A percentile compares a stretch with the other conserved stretches of the same genome.
Evolutionary conservation across 139 green algal species (phyloP).

Genomic region (Micractinium sp.): DNA sequence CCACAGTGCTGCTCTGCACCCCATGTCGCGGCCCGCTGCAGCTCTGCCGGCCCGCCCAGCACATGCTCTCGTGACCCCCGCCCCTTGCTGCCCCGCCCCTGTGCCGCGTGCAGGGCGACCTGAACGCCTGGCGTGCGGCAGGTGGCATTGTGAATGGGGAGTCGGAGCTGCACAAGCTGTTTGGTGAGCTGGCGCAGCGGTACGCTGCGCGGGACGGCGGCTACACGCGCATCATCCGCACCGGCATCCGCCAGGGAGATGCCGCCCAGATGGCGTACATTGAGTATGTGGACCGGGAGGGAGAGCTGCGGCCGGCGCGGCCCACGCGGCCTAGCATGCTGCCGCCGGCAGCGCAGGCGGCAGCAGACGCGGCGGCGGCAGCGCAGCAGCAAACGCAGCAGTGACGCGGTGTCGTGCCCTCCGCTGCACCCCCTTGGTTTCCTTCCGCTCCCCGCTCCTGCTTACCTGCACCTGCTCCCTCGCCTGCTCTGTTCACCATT

Average conservation of each 20-base stretch:
- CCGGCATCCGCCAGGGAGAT: constrained; percentile 72
- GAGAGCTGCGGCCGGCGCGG: constrained; percentile 80
- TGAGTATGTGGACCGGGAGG: constrained; percentile 90
- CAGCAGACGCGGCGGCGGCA: constrained; percentile 1
- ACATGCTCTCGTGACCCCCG: not conserved
- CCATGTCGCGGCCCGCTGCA: not conserved
- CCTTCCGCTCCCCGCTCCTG: not conserved
- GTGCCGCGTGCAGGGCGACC: constrained; percentile 72
- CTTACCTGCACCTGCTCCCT: not conserved
- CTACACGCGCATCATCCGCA: constrained; percentile 89
- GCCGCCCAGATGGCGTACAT: constrained; percentile 90
- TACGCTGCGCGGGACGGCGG: constrained; percentile 88
- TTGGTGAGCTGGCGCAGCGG: constrained; percentile 81
- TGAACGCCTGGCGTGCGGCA: constrained; percentile 61
- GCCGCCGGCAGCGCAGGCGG: constrained; percentile 53
- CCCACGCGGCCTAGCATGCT: constrained; percentile 45
- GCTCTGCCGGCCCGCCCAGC: not conserved
- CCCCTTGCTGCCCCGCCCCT: not conserved
- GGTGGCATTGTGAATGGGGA: constrained; percentile 75
- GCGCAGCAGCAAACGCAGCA: constrained; percentile 1
- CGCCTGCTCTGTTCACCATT: no score
- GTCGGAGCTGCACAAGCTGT: constrained; percentile 86
- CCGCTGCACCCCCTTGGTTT: not conserved
- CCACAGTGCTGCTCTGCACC: not conserved
- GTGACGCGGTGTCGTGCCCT: not conserved